Base-by-base conservation (phyloP, 1,284 basidiomycete genomes). In the Ustilago bromivora region DNA sequence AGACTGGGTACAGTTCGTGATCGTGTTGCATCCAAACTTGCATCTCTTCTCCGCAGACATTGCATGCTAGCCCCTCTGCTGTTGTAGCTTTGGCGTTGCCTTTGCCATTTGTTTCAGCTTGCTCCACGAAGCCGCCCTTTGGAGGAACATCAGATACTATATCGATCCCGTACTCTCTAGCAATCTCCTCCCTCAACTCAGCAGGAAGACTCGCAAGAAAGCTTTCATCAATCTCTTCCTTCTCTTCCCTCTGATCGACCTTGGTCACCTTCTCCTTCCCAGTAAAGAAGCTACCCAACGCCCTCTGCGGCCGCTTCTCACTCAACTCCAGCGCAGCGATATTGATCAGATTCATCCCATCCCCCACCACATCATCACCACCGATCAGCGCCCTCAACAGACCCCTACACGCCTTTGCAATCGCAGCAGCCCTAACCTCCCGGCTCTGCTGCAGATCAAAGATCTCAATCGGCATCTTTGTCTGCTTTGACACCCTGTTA, bases 21-120 rank as follows among this genome's bases (percentile, higher is more conserved):
- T 83, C 82, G 65, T 83, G 82, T 69, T 82, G 82, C 54, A 83
- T 76, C 76, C 76, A 83, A 0, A 78, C 61, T 32, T 59, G 49
- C 78, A 80, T 80, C 46, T 35, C 56, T 17, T 63, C 40, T 10
- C 69, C 80, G 34, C 80, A 82, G 2, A 51, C 8, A 2, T 40
- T 12, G 43, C 80, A 82, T 12, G 13, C 46, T 55, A 69, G 23
- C 15, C 36, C 28, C 2, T 51, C 54, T 0, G 19, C 34, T 2
- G 57, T 17, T 32, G 28, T 23, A 13, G 53, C 54, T 51, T 55
- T 53, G 17, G 35, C 49, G 19, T 61, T 58, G 32, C 53, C 63
- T 51, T 62, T 49, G 7, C 34, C 49, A 4, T 51, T 32, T 34
- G 19, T 13, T 43, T 43, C 40, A 43, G 15, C 40, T 43, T 40